A percentile compares a stretch with the other conserved stretches of the same genome.
Conservation (phyloP, 2,329 filamentous ascomycete species). For the Seiridium unicorne region DNA sequence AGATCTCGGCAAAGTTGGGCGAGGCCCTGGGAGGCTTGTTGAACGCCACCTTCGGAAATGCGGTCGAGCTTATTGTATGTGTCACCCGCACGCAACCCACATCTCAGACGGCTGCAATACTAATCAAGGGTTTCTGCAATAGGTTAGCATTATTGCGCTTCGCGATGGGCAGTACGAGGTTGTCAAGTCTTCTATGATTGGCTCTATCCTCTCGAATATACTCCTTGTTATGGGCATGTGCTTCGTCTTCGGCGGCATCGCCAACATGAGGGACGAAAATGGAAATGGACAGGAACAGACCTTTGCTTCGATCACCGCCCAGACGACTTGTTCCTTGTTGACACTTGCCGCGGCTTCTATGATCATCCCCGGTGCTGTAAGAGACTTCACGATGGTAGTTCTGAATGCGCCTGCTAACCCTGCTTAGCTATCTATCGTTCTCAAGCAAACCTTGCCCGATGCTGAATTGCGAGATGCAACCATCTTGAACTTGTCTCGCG, state of each 20-base stretch:
- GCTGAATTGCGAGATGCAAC: conserved; percentile 45
- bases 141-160: conserved; percentile 92
- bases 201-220: conserved; percentile 92
- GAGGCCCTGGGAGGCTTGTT: conserved; percentile 72
- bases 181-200: conserved; percentile 97
- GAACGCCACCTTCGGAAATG: conserved; percentile 78
- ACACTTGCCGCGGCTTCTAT: conserved; percentile 73
- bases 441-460: conserved; percentile 37
- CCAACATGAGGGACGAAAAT: conserved; percentile 54
- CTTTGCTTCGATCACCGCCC: conserved; percentile 75
- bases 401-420: background rate
- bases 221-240: conserved; percentile 82
- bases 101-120: background rate
- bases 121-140: conserved; percentile 10
- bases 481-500: conserved; percentile 71
- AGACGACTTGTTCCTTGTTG: conserved; percentile 75
- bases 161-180: conserved; percentile 85
- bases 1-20: conserved; percentile 69
- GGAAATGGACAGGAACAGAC: conserved; percentile 64
- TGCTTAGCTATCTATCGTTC: conserved; percentile 61
- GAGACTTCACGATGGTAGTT: conserved; percentile 12
- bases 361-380: conserved; percentile 72
- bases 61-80: conserved; percentile 73
- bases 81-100: conserved; percentile 7
- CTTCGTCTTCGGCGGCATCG: conserved; percentile 72